Percentiles rank a stretch among this genome's conserved stretches.
These are phyloP conservation scores for Paramyrothecium roridum DNA, from an alignment of 2,329 filamentous ascomycete species.

Conservation along the genomic window DNA sequence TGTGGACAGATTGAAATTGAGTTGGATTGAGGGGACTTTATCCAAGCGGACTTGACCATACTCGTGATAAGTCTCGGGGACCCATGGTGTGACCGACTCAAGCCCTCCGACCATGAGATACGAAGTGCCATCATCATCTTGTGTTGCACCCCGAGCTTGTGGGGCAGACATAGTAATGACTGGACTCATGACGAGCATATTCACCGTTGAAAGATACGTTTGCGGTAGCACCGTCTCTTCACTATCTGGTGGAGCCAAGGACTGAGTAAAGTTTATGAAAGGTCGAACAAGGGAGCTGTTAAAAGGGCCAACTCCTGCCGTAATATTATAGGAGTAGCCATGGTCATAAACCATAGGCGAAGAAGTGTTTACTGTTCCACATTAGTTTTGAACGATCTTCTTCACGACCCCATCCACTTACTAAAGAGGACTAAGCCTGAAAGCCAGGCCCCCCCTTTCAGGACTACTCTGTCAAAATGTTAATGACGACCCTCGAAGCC, in stretches of 20 bases:
- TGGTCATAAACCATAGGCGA: conserved; percentile 11
- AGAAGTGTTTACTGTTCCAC: conserved; percentile 9
- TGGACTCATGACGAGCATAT: conserved; percentile 6
- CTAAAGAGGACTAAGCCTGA: conserved; percentile 5
- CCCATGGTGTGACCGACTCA: conserved; percentile 8
- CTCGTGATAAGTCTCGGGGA: conserved; percentile 4
- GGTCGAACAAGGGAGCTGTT: conserved; percentile 9
- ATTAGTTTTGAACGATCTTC: neutral
- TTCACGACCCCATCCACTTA: neutral
- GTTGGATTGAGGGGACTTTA: conserved; percentile 5
- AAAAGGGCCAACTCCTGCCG: conserved; percentile 11
- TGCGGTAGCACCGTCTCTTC: neutral
- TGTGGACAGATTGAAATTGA: conserved; percentile 3
- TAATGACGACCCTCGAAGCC: too few relatives aligned
- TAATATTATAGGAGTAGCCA: conserved; percentile 7
- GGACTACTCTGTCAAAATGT: neutral
- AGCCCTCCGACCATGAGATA: conserved; percentile 11
- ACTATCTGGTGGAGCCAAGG: neutral
- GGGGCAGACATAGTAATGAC: conserved; percentile 2
- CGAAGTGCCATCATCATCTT: conserved; percentile 3
- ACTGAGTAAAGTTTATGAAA: conserved; percentile 5
- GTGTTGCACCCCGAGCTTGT: conserved; percentile 2
- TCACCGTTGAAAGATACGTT: conserved; percentile 6
- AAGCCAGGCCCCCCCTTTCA: conserved; percentile 1
- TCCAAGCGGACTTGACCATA: conserved; percentile 6